Conservation (phyloP, 371 early-diverging fungal genomes). For the Fennellomyces sp. region DNA sequence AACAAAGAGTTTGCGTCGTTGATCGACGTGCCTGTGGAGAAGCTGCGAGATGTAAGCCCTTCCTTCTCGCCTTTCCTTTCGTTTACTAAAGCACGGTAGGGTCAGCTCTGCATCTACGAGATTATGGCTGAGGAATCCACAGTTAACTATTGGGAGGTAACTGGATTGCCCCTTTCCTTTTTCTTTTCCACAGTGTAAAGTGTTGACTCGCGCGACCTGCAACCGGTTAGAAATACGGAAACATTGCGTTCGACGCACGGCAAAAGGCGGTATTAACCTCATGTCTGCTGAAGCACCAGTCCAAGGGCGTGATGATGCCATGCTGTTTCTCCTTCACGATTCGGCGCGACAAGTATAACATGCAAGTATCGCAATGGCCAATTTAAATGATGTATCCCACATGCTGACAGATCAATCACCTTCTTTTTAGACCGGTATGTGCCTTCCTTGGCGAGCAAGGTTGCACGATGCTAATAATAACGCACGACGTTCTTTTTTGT, state of each 20-base stretch:
- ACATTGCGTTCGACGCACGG: conserved; percentile 92
- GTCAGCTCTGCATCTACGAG: conserved; percentile 81
- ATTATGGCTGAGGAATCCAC: conserved; percentile 85
- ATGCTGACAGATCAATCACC: not conserved
- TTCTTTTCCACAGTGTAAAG: not conserved
- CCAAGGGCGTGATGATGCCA: conserved; percentile 57
- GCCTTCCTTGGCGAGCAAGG: no score
- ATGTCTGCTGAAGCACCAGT: conserved; percentile 68
- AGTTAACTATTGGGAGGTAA: conserved; percentile 79
- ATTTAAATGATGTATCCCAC: not conserved
- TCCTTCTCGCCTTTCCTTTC: not conserved
- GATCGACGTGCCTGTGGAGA: conserved; percentile 82
- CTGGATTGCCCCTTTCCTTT: no score
- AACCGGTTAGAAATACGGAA: conserved; percentile 79
- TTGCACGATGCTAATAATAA: no score
- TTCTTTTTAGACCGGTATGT: conserved; percentile 27
- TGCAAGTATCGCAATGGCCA: conserved; percentile 30
- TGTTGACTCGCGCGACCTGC: not conserved
- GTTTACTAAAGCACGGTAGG: no score
- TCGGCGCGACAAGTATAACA: conserved; percentile 89
- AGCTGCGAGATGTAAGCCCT: conserved; percentile 66
- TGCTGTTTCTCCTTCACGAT: conserved; percentile 95
- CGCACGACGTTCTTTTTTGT: no score
- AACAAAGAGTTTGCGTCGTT: conserved; percentile 93
- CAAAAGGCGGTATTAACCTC: conserved; percentile 95